A percentile compares a stretch with the other conserved stretches of the same genome.
phyloP scores from a whole-genome alignment of 106 monocot genomes.

The Chionographis japonica region DNA sequence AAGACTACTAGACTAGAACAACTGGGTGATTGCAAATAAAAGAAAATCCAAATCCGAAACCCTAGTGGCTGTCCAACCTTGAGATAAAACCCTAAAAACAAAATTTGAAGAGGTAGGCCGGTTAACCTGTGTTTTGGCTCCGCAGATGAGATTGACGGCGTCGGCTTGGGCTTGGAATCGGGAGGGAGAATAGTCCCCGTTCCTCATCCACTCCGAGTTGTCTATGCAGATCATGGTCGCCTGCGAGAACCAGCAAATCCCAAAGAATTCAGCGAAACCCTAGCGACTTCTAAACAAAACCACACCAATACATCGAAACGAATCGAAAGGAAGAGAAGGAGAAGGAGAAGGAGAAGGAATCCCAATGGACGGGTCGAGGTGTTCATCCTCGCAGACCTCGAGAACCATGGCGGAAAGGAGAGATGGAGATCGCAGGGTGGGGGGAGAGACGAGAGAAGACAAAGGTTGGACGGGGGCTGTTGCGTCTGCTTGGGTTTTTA shows the following conservation, averaged over 20 bases:
- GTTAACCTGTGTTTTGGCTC: slow-evolving; percentile 84
- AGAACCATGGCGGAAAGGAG: slow-evolving; percentile 20
- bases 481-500: no score
- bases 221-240: slow-evolving; percentile 99
- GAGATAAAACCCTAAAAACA: slow-evolving; percentile 1
- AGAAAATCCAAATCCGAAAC: neutral
- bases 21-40: neutral
- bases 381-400: slow-evolving; percentile 11
- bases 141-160: slow-evolving; percentile 91
- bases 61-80: neutral
- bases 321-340: neutral
- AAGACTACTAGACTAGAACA: neutral
- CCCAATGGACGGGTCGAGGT: neutral
- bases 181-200: slow-evolving; percentile 81
- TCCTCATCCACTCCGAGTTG: slow-evolving; percentile 99
- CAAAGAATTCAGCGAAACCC: neutral
- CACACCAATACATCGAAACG: neutral
- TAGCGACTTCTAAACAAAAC: no score
- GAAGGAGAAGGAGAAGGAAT: neutral
- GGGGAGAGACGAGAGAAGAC: neutral
- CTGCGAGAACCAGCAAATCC: slow-evolving; percentile 28
- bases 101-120: neutral
- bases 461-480: no score
- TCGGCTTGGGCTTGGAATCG: slow-evolving; percentile 92
- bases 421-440: neutral